Base-by-base conservation (phyloP, 768 basidiomycete genomes). In the Auriscalpium orientale region DNA sequence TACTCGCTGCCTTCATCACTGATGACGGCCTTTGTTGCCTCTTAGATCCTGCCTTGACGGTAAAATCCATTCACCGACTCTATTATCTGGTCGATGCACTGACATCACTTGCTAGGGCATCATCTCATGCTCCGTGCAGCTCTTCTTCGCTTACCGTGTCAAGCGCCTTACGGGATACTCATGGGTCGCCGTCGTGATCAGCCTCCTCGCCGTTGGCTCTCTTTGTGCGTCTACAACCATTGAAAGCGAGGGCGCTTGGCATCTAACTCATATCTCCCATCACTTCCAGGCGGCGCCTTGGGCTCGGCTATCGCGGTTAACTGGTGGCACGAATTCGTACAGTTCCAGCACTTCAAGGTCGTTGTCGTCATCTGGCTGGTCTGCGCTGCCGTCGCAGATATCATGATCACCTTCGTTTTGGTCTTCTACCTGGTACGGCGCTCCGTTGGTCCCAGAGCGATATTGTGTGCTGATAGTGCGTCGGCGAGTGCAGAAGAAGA, bases 61-160 rank as follows among this genome's bases (percentile, higher is more conserved):
- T 78, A 18, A 58, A 69, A 16, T 43, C 2, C 15, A 15, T 21
- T 6, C 18, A 11, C 1, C 22, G 35, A 37, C 33, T 18, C 13
- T 13, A 28, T 7, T 7, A 28, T 28, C 5, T 33, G 1, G 21
- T 1, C 35, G 28, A 4, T n/a, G 18, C 18, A 15, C 9, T 54
- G 1, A 38, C 33, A 36, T 22, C 46, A 46, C 44, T 37, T 6
- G 16, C 16, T 58, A 79, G 79, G 77, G 72, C 5, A 70, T 80
- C 53, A 76, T 76, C 35, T 76, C 74, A 1, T 57, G 69, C 6
- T 60, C 72, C 12, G 77, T 79, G 7, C 78, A 80, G 52, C 56
- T 74, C 5, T 81, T 80, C 61, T 78, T 78, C 47, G 75, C 76
- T 6, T 75, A 73, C 72, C 66, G 74, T 21, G 71, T 76, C 18